phyloP scores from a whole-genome alignment of 176 grass and related monocot species.

The Musa acuminata region DNA sequence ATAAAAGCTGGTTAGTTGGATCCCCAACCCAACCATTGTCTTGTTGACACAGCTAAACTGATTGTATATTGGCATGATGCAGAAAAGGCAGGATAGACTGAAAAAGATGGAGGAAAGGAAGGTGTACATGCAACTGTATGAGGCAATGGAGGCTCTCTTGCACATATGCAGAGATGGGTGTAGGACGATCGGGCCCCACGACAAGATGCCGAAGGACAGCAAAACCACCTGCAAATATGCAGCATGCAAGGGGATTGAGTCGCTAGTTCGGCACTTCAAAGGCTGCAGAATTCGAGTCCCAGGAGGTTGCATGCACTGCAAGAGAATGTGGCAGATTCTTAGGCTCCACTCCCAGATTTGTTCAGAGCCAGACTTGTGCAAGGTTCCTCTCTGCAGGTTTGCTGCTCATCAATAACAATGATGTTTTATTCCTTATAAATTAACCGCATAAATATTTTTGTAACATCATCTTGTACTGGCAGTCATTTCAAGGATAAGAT shows the following conservation, averaged over 20 bases:
- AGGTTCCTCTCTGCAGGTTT: constrained; percentile 80
- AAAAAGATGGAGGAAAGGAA: constrained; percentile 26
- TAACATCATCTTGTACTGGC: neutral
- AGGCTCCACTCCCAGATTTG: constrained; percentile 83
- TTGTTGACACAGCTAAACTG: neutral
- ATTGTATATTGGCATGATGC: constrained; percentile 8
- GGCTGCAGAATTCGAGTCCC: constrained; percentile 48
- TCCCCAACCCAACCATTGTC: neutral
- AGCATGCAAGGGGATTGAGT: constrained; percentile 51
- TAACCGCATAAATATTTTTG: neutral
- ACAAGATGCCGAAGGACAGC: constrained; percentile 14
- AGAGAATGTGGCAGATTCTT: constrained; percentile 87
- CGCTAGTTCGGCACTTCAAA: constrained; percentile 69
- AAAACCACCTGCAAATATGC: constrained; percentile 18
- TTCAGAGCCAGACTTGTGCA: constrained; percentile 36
- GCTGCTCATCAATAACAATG: neutral
- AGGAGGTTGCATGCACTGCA: constrained; percentile 71
- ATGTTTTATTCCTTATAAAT: too few species aligned
- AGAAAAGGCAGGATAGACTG: constrained; percentile 20
- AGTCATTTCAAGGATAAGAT: constrained; percentile 81
- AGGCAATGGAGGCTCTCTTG: constrained; percentile 35
- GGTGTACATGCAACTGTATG: constrained; percentile 22
- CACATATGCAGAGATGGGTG: constrained; percentile 39
- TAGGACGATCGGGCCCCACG: constrained; percentile 24
- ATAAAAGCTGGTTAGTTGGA: too few species aligned